Conservation (phyloP, 73 alveolate species). For the Uronychia setigera region DNA sequence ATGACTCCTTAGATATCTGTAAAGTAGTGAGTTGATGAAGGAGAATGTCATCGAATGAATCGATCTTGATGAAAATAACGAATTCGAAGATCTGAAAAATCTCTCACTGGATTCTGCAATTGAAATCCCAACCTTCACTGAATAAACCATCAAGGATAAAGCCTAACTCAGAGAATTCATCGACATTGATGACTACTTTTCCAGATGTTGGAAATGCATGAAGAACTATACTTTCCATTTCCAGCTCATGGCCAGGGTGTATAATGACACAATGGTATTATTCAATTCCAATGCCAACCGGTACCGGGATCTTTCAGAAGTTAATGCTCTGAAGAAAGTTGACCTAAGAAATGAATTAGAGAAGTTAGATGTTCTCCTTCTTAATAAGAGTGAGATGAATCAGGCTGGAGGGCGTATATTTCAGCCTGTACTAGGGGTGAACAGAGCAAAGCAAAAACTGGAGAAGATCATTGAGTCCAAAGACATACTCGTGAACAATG, state of each 20-base stretch:
- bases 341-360: neutral
- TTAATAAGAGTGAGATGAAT: neutral
- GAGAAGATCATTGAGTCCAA: neutral
- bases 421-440: neutral
- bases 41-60: neutral
- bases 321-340: neutral
- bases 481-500: neutral
- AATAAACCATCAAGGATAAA: neutral
- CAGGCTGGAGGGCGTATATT: neutral
- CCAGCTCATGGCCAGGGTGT: neutral
- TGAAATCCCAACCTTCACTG: neutral
- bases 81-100: neutral
- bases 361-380: neutral
- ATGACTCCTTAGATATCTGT: neutral
- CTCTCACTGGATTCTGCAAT: neutral
- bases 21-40: neutral
- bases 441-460: neutral
- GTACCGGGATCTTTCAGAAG: neutral
- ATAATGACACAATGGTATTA: neutral
- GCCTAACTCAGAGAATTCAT: neutral
- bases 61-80: neutral
- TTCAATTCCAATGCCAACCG: neutral
- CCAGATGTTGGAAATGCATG: neutral
- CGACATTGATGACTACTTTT: neutral
- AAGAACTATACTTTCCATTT: neutral